Base-by-base conservation (phyloP, 352 stramenopile species). In the Salisapilia sapeloensis region DNA sequence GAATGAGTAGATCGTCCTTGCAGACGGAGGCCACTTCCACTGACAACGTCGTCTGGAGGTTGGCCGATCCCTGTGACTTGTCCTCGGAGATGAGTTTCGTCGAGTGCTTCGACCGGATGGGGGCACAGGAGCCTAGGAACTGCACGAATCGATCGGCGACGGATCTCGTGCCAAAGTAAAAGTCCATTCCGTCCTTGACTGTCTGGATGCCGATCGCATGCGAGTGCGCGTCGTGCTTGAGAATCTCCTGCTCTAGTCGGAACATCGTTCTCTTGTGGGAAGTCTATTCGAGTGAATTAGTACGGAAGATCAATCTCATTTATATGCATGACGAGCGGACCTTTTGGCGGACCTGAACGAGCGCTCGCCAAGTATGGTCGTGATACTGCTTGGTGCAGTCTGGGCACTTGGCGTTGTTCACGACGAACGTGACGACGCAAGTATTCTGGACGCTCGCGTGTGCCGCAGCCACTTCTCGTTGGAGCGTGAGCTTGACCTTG, bases 331-430 rank as follows among this genome's bases (percentile, higher is more conserved):
- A n/a, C n/a, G n/a, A n/a, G n/a, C n/a, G 51, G 2, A 55, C 52
- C 40, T 82, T 80, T 35, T 83, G 69, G 2, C 74, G 66, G 35
- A 89, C 62, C 48, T 86, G 70, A 20, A 89, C 60, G 15, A 83
- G 48, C 23, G 63, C 56, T 11, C 49, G 53, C 69, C 65, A 83
- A 36, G 54, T 69, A 24, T 75, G 63, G 42, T 84, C 74, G 35
- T 55, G 59, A 41, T 65, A 78, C 35, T 80, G 48, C 38, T 80
- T 77, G 7, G 42, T 61, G 44, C 74, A 89, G 44, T 84, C 74
- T 6, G 56, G 49, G 41, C 74, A 89, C 47, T 77, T 71, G 32
- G 62, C 24, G 29, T 48, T 76, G 17, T 66, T 46, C 16, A 85
- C 60, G 11, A 69, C 40, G 40, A 75, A 86, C 8, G 65, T 76